Percentiles rank a stretch among this genome's conserved stretches.
These are phyloP conservation scores for Aspergillus japonicus DNA, from an alignment of 2,329 filamentous ascomycete genomes.

Conservation along the genomic window DNA sequence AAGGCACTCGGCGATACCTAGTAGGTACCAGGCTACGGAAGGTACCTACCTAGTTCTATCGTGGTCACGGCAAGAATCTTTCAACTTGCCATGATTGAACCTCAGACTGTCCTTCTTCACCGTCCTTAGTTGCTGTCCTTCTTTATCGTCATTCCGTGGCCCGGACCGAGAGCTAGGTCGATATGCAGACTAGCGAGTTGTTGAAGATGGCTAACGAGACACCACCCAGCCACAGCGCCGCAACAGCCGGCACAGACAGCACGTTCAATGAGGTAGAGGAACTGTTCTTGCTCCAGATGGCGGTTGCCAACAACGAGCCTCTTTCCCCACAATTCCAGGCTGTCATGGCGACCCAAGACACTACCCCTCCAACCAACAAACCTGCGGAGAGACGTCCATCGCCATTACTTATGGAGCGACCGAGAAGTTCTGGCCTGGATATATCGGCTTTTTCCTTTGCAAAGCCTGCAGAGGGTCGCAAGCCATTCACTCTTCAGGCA, in stretches of 20 bases:
- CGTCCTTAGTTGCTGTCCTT: too few relatives aligned
- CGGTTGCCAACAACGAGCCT: conserved; percentile 14
- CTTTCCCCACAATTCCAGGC: conserved; percentile 17
- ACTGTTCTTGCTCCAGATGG: conserved; percentile 20
- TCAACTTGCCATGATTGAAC: too few relatives aligned
- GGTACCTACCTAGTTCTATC: too few relatives aligned
- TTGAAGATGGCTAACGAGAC: neutral
- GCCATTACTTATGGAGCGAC: conserved; percentile 33
- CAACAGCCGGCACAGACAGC: neutral
- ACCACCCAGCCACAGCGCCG: neutral
- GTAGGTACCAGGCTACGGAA: too few relatives aligned
- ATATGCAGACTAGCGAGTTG: conserved; percentile 1
- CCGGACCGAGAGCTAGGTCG: neutral
- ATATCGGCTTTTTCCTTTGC: conserved; percentile 33
- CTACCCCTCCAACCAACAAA: neutral
- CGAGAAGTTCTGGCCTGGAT: conserved; percentile 31
- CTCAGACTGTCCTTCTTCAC: too few relatives aligned
- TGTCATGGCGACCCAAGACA: conserved; percentile 16
- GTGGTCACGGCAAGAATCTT: too few relatives aligned
- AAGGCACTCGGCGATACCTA: too few relatives aligned
- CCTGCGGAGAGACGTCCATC: conserved; percentile 7
- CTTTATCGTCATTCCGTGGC: too few relatives aligned
- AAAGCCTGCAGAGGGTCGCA: conserved; percentile 28
- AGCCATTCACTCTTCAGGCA: conserved; percentile 24
- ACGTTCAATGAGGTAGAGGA: conserved; percentile 21